Percentiles rank a stretch among this genome's conserved stretches.
These are phyloP conservation scores for Rhodamnia rubescens DNA, from an alignment of 345 rosid genomes.

Conservation along the genomic window DNA sequence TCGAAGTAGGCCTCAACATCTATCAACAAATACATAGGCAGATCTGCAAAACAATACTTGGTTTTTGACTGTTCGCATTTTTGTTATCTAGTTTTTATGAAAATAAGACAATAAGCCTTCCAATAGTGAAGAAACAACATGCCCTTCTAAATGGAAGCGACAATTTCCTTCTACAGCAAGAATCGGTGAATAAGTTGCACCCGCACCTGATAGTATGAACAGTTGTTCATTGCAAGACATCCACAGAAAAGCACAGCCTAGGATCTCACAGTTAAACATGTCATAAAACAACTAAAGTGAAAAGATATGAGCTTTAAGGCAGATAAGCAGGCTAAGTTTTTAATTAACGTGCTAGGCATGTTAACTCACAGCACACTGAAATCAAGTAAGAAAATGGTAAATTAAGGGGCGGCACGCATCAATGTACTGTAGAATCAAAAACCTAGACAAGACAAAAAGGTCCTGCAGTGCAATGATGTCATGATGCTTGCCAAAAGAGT, in stretches of 20 bases:
- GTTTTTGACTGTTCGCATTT: neutral
- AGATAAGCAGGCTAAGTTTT: neutral
- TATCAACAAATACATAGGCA: conserved; percentile 60
- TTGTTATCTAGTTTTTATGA: neutral
- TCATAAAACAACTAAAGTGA: neutral
- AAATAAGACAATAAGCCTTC: neutral
- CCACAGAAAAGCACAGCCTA: neutral
- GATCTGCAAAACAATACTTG: conserved; percentile 32
- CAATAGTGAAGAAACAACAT: neutral
- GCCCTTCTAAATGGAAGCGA: neutral
- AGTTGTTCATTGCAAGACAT: neutral
- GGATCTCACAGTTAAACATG: neutral
- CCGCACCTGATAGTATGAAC: neutral
- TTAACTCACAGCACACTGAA: neutral
- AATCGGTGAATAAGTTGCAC: neutral
- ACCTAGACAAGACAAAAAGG: neutral
- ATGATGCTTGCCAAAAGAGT: neutral
- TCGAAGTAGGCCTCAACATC: conserved; percentile 84
- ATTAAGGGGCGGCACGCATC: neutral
- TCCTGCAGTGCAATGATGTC: neutral
- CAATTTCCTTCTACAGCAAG: neutral
- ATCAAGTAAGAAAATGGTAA: neutral
- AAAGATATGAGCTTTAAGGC: neutral
- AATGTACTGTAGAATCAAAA: neutral
- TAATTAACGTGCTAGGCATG: neutral